Evolutionary conservation across 2,329 filamentous ascomycete species (phyloP).

Genomic region (Fusarium sp.): DNA sequence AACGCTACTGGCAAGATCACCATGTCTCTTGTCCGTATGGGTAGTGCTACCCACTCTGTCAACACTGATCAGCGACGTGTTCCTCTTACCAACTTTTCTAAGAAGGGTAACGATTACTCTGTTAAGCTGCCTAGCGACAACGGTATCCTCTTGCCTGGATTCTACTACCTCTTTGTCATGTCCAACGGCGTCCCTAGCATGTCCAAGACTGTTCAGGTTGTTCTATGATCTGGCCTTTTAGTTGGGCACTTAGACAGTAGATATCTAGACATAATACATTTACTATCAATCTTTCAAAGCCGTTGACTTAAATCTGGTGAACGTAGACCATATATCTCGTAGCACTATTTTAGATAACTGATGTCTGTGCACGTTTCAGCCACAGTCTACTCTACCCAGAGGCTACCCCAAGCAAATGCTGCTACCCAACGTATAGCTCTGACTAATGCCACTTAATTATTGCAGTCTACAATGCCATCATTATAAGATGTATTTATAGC

Average conservation of each 20-base stretch:
- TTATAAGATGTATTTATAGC: no score
- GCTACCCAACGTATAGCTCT: no score
- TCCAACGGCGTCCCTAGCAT: conserved; percentile 24
- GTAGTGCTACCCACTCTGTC: conserved; percentile 64
- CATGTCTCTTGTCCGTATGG: conserved; percentile 60
- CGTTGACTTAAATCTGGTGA: fast-evolving
- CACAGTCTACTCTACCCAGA: no score
- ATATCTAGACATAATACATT: neutral
- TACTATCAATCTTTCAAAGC: neutral
- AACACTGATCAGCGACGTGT: conserved; percentile 69
- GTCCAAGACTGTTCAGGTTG: conserved; percentile 27
- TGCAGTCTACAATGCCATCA: no score
- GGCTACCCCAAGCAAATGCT: no score
- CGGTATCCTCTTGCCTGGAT: conserved; percentile 63
- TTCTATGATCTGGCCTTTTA: neutral
- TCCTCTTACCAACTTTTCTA: conserved; percentile 50
- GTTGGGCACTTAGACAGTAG: neutral
- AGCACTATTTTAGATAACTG: no score
- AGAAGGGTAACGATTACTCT: conserved; percentile 48
- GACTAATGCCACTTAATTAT: no score
- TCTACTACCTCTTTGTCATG: conserved; percentile 63
- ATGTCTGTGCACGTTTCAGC: no score
- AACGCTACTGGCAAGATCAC: conserved; percentile 38
- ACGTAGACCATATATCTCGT: neutral
- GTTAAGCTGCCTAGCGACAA: conserved; percentile 58